These are phyloP conservation scores for Thinopyrum elongatum DNA, from an alignment of 176 grass and related monocot species.

Conservation along the genomic window DNA sequence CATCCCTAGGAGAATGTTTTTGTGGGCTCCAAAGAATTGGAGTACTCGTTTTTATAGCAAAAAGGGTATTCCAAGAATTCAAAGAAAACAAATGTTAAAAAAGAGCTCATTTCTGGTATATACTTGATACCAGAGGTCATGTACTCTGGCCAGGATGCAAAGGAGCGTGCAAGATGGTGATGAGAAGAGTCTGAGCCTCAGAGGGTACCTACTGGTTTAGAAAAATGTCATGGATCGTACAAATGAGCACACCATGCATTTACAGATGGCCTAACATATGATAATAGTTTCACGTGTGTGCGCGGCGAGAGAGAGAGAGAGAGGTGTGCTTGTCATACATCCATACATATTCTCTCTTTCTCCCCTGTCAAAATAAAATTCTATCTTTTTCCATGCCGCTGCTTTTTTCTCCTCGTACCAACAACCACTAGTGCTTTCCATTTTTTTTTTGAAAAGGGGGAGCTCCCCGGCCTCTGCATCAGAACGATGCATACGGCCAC, in stretches of 20 bases:
- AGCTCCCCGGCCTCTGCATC: no score
- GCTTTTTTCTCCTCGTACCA: not conserved
- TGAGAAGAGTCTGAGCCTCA: slow-evolving; percentile 8
- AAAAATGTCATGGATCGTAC: slow-evolving; percentile 28
- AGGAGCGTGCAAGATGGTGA: not conserved
- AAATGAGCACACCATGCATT: slow-evolving; percentile 18
- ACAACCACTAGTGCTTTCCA: slow-evolving; percentile 46
- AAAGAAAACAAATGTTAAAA: not conserved
- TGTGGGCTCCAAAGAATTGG: not conserved
- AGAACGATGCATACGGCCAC: no score
- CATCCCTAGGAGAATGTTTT: slow-evolving; percentile 52
- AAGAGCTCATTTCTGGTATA: not conserved
- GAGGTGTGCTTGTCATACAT: slow-evolving; percentile 12
- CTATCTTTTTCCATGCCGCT: no score
- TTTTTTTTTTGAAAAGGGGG: slow-evolving; percentile 38
- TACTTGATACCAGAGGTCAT: slow-evolving; percentile 1
- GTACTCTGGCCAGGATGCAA: slow-evolving; percentile 8
- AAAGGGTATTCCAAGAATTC: not conserved
- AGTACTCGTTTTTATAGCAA: not conserved
- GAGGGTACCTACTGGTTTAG: slow-evolving; percentile 23
- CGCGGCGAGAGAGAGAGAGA: not conserved
- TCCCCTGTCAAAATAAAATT: no score
- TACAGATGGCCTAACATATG: slow-evolving; percentile 38
- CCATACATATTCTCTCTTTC: no score
- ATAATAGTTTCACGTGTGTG: slow-evolving; percentile 40